Base-by-base conservation (phyloP, 2,329 filamentous ascomycete genomes). In the Magnaporthiopsis incrustans region DNA sequence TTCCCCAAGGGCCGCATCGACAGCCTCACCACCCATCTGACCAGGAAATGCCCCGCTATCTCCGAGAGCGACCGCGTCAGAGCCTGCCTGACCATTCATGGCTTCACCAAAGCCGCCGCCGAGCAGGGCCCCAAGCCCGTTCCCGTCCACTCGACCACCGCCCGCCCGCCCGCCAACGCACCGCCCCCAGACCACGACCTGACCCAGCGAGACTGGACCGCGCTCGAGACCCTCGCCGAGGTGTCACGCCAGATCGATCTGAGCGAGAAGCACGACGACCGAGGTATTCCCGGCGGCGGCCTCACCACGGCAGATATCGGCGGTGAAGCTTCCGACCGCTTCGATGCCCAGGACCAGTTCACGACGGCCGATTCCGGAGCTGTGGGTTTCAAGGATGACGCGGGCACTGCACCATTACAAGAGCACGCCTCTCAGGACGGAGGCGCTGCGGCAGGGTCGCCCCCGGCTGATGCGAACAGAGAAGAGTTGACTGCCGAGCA, bases 1-100 rank as follows among this genome's bases (percentile, higher is more conserved):
- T 97, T 97, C 67, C 90, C 91, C 67, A 96, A 96, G 74, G 93
- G 93, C 66, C 87, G 93, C 67, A 89, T 91, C 71, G 93, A 97
- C 72, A 91, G 86, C 70, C 78, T 97, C 66, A 89, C 87, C 58
- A 88, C 83, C 67, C 93, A 97, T 73, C 82, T 97, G 64, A 88
- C 91, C 63, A 95, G 93, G 75, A 92, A 90, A 80, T 97, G 93
- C 73, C 90, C 90, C 57, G 89, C 89, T 63, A 88, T 96, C 63
- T 85, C 87, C 67, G 81, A 89, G 67, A 82, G 85, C 65, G 91
- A 95, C 72, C 87, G 90, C 63, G 87, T 91, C 77, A 87, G 89
- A 71, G 90, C 90, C 64, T 83, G 89, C 68, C 79, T 91, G 65
- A 85, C 90, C 67, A 82, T 92, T 25, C 86, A 91, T 72, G 89